Conservation (phyloP, 805 yeast genomes). For the Metschnikowia lachancei region DNA sequence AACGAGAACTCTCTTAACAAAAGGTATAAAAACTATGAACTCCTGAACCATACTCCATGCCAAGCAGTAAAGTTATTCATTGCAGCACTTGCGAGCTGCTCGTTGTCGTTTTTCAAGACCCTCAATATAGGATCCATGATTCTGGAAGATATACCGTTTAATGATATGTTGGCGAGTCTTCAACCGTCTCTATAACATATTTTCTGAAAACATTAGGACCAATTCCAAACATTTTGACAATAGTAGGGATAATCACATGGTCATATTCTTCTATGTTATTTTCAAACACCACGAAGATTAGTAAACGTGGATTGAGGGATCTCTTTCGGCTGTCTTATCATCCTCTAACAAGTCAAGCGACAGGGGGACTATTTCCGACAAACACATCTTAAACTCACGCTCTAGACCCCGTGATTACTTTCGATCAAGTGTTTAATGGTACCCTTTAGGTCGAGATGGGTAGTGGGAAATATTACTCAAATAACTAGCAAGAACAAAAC, state of each 20-base stretch:
- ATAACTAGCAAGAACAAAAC: too few species aligned
- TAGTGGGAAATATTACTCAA: too few species aligned
- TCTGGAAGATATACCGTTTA: conserved; percentile 86
- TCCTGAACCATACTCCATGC: conserved; percentile 81
- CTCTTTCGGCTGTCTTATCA: conserved; percentile 59
- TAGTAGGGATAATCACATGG: conserved; percentile 82
- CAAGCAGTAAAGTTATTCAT: conserved; percentile 79
- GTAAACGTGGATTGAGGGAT: conserved; percentile 70
- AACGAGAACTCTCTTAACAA: conserved; percentile 63
- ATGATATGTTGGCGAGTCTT: conserved; percentile 66
- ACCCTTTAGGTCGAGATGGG: conserved; percentile 60
- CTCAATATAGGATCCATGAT: conserved; percentile 83
- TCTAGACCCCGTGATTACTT: conserved; percentile 77
- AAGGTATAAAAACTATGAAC: conserved; percentile 81
- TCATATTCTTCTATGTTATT: conserved; percentile 83
- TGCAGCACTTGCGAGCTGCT: conserved; percentile 60
- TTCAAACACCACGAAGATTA: conserved; percentile 84
- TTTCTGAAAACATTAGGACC: conserved; percentile 59
- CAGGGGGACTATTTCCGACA: conserved; percentile 74
- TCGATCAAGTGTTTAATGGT: conserved; percentile 80
- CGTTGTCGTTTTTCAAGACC: conserved; percentile 51
- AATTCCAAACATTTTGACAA: conserved; percentile 76
- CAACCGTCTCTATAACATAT: conserved; percentile 79
- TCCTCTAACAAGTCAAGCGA: conserved; percentile 74
- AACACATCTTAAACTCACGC: conserved; percentile 84